These are phyloP conservation scores for Phytomonas serpens DNA, from an alignment of 208 protist genomes.

Conservation along the genomic window DNA sequence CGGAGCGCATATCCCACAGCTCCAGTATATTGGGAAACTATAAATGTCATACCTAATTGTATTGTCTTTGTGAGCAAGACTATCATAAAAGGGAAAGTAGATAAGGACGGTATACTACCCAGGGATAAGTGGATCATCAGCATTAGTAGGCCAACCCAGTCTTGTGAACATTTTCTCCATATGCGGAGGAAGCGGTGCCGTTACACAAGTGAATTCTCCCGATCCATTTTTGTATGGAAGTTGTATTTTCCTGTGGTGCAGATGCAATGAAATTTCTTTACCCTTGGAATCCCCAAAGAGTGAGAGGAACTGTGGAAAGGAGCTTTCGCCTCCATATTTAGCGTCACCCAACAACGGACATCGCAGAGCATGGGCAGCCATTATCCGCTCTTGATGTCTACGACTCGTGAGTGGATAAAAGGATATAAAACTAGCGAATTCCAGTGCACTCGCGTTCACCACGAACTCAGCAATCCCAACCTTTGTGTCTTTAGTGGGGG, in stretches of 20 bases:
- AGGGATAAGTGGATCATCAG: slow-evolving; percentile 86
- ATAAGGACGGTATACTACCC: slow-evolving; percentile 24
- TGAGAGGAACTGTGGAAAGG: slow-evolving; percentile 74
- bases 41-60: neutral
- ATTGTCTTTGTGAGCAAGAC: neutral
- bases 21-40: neutral
- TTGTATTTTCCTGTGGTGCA: slow-evolving; percentile 87
- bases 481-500: slow-evolving; percentile 65
- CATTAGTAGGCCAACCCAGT: slow-evolving; percentile 79
- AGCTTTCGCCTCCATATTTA: slow-evolving; percentile 85
- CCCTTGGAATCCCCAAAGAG: slow-evolving; percentile 79
- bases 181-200: slow-evolving; percentile 78
- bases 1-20: neutral
- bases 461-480: slow-evolving; percentile 87
- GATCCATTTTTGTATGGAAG: slow-evolving; percentile 83
- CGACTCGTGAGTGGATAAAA: slow-evolving; percentile 87
- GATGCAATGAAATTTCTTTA: slow-evolving; percentile 74
- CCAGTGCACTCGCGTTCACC: slow-evolving; percentile 78
- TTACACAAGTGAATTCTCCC: slow-evolving; percentile 82
- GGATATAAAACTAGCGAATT: slow-evolving; percentile 86
- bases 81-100: slow-evolving; percentile 6
- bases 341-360: slow-evolving; percentile 88
- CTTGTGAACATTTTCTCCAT: slow-evolving; percentile 87
- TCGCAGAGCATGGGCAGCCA: slow-evolving; percentile 83
- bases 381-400: slow-evolving; percentile 88